A percentile compares a stretch with the other conserved stretches of the same genome.
These are phyloP conservation scores for Eutrema yunnanense DNA, from an alignment of 345 rosid species.

Conservation along the genomic window DNA sequence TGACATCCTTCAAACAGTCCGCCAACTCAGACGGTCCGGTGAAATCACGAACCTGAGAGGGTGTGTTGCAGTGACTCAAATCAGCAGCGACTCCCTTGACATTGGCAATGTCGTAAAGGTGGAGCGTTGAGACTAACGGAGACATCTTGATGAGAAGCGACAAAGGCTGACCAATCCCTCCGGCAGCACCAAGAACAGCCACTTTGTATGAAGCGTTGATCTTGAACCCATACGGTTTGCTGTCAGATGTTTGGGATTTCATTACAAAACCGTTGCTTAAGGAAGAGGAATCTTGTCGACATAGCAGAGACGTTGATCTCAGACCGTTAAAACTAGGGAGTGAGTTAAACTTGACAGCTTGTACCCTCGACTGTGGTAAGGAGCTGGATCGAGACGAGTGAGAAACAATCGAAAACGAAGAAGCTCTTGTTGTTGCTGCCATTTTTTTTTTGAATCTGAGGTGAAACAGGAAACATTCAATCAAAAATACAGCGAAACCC, in stretches of 20 bases:
- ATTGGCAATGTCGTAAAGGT: slow-evolving; percentile 87
- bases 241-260: slow-evolving; percentile 34
- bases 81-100: slow-evolving; percentile 97
- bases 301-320: slow-evolving; percentile 51
- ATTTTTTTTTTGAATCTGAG: slow-evolving; percentile 25
- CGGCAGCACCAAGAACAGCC: slow-evolving; percentile 89
- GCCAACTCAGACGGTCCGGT: slow-evolving; percentile 75
- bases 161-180: slow-evolving; percentile 90
- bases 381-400: slow-evolving; percentile 38
- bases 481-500: neutral
- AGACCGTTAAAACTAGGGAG: slow-evolving; percentile 51
- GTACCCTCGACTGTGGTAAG: slow-evolving; percentile 40
- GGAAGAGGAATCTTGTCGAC: slow-evolving; percentile 51
- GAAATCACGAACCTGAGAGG: slow-evolving; percentile 78
- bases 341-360: slow-evolving; percentile 36
- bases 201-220: slow-evolving; percentile 75
- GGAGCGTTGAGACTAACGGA: slow-evolving; percentile 69
- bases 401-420: slow-evolving; percentile 48
- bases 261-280: slow-evolving; percentile 32
- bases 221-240: slow-evolving; percentile 39
- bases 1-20: slow-evolving; percentile 59
- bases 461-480: neutral
- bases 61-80: slow-evolving; percentile 93
- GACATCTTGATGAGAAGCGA: slow-evolving; percentile 92
- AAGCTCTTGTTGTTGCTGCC: slow-evolving; percentile 67